Percentiles rank a stretch among this genome's conserved stretches.
These are phyloP conservation scores for Pleurotus citrinopileatus DNA, from an alignment of 768 basidiomycete genomes.

Conservation along the genomic window DNA sequence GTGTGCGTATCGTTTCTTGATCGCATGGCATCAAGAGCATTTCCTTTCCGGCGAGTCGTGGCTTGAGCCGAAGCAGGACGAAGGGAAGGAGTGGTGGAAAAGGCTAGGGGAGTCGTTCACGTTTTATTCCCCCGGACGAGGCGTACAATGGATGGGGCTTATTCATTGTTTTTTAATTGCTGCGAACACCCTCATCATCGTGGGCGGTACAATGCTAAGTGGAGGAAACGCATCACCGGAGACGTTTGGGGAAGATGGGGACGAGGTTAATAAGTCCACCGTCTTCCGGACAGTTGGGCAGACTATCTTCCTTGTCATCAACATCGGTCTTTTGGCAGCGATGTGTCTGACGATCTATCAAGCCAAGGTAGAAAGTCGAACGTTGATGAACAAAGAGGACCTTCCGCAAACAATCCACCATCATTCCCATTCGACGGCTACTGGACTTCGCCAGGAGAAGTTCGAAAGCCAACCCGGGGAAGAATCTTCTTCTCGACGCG, in stretches of 20 bases:
- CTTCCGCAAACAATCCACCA: not conserved
- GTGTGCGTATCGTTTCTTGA: constrained; percentile 32
- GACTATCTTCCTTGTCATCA: constrained; percentile 28
- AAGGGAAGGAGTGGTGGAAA: constrained; percentile 14
- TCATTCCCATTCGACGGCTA: not conserved
- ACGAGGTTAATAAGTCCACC: constrained; percentile 12
- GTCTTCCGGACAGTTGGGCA: constrained; percentile 27
- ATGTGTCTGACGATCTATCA: constrained; percentile 24
- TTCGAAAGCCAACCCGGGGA: not conserved
- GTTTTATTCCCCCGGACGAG: constrained; percentile 16
- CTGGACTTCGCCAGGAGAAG: too few relatives aligned
- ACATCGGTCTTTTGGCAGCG: constrained; percentile 20
- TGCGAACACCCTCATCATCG: constrained; percentile 30
- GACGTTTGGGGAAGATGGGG: constrained; percentile 12
- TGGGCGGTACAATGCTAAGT: constrained; percentile 29
- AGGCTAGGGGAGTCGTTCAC: constrained; percentile 23
- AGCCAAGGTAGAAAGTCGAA: constrained; percentile 15
- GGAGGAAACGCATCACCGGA: constrained; percentile 21
- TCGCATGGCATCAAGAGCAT: constrained; percentile 34
- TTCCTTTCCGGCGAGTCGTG: constrained; percentile 26
- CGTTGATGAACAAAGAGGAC: not conserved
- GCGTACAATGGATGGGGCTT: constrained; percentile 25
- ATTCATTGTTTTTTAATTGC: constrained; percentile 28
- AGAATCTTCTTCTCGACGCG: not conserved
- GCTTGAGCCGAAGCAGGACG: constrained; percentile 28